phyloP scores from a whole-genome alignment of 2,329 filamentous ascomycete species.

The Hortaea sp. region DNA sequence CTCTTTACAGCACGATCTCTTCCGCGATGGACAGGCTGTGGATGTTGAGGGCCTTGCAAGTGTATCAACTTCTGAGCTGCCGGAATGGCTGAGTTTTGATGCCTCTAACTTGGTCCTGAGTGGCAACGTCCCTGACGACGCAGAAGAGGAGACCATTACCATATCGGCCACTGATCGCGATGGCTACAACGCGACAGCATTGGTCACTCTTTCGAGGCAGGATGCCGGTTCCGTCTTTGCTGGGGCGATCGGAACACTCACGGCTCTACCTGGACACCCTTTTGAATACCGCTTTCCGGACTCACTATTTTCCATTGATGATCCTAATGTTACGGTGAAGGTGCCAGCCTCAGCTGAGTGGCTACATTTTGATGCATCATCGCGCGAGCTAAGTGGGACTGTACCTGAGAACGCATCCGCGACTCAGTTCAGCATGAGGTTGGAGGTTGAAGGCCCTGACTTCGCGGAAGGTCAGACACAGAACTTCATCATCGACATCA shows the following conservation, averaged over 20 bases:
- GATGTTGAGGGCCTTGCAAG: conserved; percentile 41
- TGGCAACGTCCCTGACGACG: conserved; percentile 53
- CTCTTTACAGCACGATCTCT: conserved; percentile 23
- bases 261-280: conserved; percentile 39
- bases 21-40: conserved; percentile 32
- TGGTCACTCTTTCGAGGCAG: conserved; percentile 29
- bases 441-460: conserved; percentile 30
- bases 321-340: conserved; percentile 34
- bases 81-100: conserved; percentile 62
- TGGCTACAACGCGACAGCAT: conserved; percentile 49
- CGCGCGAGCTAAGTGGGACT: conserved; percentile 38
- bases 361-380: conserved; percentile 39
- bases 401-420: conserved; percentile 34
- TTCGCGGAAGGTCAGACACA: conserved; percentile 28
- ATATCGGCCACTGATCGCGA: conserved; percentile 51
- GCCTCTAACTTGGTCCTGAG: conserved; percentile 49
- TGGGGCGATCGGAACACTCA: conserved; percentile 34
- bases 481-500: conserved; percentile 33
- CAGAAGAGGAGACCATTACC: conserved; percentile 52
- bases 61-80: conserved; percentile 43
- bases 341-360: conserved; percentile 35
- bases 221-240: conserved; percentile 31
- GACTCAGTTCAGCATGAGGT: conserved; percentile 30
- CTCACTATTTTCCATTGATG: conserved; percentile 31
- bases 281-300: conserved; percentile 41